Evolutionary conservation across 257 asterid genomes (phyloP).

Genomic region (Solanum infundibuliforme): DNA sequence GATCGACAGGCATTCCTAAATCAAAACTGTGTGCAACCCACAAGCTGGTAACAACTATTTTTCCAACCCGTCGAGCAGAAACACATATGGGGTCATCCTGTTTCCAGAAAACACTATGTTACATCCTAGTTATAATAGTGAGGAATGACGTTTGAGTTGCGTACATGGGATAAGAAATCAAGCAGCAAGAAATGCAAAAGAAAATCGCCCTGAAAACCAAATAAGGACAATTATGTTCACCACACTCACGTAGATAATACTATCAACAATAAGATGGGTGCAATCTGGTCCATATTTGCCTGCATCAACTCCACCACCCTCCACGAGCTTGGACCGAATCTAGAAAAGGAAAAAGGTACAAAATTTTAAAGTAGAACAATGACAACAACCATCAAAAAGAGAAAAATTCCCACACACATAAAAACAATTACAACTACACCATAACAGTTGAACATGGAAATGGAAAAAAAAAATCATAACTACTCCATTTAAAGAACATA

Average conservation of each 20-base stretch:
- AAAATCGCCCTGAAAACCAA: neutral
- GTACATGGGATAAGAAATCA: neutral
- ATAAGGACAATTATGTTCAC: neutral
- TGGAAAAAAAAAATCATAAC: neutral
- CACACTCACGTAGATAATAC: constrained; percentile 56
- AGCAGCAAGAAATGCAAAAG: neutral
- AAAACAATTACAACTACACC: neutral
- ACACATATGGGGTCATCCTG: constrained; percentile 79
- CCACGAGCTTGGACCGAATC: constrained; percentile 51
- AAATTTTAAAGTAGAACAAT: neutral
- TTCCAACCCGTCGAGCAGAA: constrained; percentile 69
- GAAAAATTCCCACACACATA: neutral
- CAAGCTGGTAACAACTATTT: constrained; percentile 54
- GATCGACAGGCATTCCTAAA: constrained; percentile 48
- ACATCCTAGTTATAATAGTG: neutral
- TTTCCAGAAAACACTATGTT: neutral
- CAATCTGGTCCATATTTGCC: constrained; percentile 57
- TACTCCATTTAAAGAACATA: neutral
- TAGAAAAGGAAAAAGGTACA: neutral
- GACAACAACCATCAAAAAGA: neutral
- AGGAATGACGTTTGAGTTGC: neutral
- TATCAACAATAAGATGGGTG: constrained; percentile 67
- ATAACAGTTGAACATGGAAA: neutral
- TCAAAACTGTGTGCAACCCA: constrained; percentile 88
- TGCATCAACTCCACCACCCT: constrained; percentile 68